Percentiles rank a stretch among this genome's conserved stretches.
Evolutionary conservation across 306 rosid species (phyloP).

Genomic region (Glycine latifolia): DNA sequence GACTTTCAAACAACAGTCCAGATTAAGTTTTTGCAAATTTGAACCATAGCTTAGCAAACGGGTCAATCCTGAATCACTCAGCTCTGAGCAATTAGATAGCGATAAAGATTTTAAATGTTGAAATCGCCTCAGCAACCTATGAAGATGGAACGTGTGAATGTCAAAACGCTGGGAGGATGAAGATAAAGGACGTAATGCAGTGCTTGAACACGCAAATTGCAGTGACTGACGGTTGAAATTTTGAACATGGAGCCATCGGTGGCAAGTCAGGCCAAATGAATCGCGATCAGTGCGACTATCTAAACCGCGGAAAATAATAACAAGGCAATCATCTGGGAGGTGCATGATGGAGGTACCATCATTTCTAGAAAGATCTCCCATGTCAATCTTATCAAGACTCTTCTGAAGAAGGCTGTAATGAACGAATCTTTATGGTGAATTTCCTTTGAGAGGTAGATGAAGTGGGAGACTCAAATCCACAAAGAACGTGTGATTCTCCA

Average conservation of each 20-base stretch:
- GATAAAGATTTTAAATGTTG: slow-evolving; percentile 64
- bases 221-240: slow-evolving; percentile 57
- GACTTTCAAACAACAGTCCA: slow-evolving; percentile 63
- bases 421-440: slow-evolving; percentile 60
- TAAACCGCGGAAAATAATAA: slow-evolving; percentile 60
- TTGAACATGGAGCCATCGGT: slow-evolving; percentile 63
- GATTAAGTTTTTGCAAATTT: slow-evolving; percentile 55
- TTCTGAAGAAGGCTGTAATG: slow-evolving; percentile 63
- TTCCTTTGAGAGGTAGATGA: slow-evolving; percentile 58
- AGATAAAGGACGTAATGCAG: slow-evolving; percentile 47
- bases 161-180: slow-evolving; percentile 39
- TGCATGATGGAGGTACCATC: slow-evolving; percentile 57
- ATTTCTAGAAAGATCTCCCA: slow-evolving; percentile 52
- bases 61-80: slow-evolving; percentile 60
- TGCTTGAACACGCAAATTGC: slow-evolving; percentile 62
- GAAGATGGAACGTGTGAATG: slow-evolving; percentile 50
- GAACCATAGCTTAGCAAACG: slow-evolving; percentile 58
- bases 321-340: slow-evolving; percentile 69
- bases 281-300: slow-evolving; percentile 57
- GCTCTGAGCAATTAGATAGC: slow-evolving; percentile 63
- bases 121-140: slow-evolving; percentile 64
- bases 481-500: slow-evolving; percentile 59
- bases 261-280: slow-evolving; percentile 76
- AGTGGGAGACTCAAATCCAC: slow-evolving; percentile 60
- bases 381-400: slow-evolving; percentile 56